Base-by-base conservation (phyloP, 495 filamentous ascomycete genomes). In the Hypoxylon intermedium region DNA sequence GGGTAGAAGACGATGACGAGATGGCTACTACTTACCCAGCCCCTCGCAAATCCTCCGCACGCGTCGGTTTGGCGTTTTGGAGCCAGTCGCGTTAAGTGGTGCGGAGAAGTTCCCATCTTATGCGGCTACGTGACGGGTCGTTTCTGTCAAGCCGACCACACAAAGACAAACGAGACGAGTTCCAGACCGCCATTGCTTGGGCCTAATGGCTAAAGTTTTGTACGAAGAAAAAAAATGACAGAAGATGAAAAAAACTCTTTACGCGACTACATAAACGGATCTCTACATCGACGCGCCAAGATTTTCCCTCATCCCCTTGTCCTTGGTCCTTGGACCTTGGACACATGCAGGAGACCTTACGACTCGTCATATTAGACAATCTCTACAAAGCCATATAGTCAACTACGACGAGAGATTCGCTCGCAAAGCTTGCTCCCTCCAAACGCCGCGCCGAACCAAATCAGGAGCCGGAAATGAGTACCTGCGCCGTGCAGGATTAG, bases 1-100 rank as follows among this genome's bases (percentile, higher is more conserved):
- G 60, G 60, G 53, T 55, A 41, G 5, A 28, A 26, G 41, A 37
- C 36, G 41, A 63, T 48, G 53, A 47, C 36, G 46, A 54, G 52
- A 51, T 42, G 31, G 42, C 26, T 13, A 19, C 13, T 38, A 30
- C 34, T 20, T 43, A 58, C 46, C 60, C 49, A 64, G 16, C 54
- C 60, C 49, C 54, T 58, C 54, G 37, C 43, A 41, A 23, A 33
- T 41, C 19, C 42, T 54, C 54, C 30, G 2, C 50, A 54, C 61
- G 61, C 61, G 61, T 65, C 36, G 43, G 38, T 58, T 65, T 65
- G 61, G 61, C 61, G 61, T 65, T 59, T 65, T 54, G 61, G 44
- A 24, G 31, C 38, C 28, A 41, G 36, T 49, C 60, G 48, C 54
- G 48, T 58, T 50, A 53, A n/a, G 9, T 53, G 42, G 60, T 53